Evolutionary conservation across 495 filamentous ascomycete species (phyloP).

Genomic region (Penicillium verhagenii): DNA sequence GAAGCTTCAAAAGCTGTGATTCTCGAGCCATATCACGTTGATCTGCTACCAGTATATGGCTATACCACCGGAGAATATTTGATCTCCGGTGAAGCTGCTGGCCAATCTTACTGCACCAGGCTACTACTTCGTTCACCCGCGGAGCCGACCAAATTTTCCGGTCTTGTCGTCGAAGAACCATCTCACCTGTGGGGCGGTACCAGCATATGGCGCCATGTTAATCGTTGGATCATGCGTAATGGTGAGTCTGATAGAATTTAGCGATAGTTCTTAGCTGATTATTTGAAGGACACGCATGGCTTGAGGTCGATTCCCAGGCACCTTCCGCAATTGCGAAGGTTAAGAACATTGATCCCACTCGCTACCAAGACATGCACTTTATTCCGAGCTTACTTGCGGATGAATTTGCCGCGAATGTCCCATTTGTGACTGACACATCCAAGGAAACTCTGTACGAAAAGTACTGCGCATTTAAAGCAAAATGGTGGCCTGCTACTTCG

Average conservation of each 20-base stretch:
- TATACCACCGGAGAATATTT: conserved; percentile 5
- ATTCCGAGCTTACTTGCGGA: background rate
- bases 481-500: conserved; percentile 8
- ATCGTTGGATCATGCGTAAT: conserved; percentile 15
- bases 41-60: conserved; percentile 4
- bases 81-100: conserved; percentile 3
- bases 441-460: background rate
- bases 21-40: conserved; percentile 6
- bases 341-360: conserved; percentile 1
- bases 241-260: background rate
- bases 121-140: conserved; percentile 10
- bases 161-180: conserved; percentile 11
- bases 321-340: conserved; percentile 9
- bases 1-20: conserved; percentile 7
- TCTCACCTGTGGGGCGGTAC: conserved; percentile 10
- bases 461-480: conserved; percentile 7
- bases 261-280: background rate
- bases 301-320: conserved; percentile 12
- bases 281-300: conserved; percentile 10
- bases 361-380: conserved; percentile 9
- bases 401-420: conserved; percentile 1
- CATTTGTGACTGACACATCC: background rate
- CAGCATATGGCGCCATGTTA: conserved; percentile 8
- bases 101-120: conserved; percentile 6
- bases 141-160: conserved; percentile 4